Conservation (phyloP, 345 rosid species). For the Arabidopsis arenosa region DNA sequence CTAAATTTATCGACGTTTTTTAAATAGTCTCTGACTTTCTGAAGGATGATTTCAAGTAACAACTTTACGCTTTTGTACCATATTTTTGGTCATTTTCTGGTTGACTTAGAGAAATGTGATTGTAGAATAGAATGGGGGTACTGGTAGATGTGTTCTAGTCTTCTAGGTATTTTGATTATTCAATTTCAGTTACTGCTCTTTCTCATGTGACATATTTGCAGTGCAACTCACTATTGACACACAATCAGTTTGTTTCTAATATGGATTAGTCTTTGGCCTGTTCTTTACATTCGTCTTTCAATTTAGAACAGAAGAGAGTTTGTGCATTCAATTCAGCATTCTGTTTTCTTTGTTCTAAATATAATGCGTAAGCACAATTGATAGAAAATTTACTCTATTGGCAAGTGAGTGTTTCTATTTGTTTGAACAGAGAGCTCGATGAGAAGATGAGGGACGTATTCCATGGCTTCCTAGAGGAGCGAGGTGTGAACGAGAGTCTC, state of each 20-base stretch:
- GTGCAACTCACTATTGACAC: background rate
- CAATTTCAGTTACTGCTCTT: background rate
- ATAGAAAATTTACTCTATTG: background rate
- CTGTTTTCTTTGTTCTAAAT: background rate
- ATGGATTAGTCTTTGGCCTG: background rate
- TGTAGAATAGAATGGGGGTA: background rate
- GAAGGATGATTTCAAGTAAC: conserved; percentile 1
- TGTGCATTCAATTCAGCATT: background rate
- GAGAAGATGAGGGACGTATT: conserved; percentile 79
- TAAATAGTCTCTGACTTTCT: conserved; percentile 2
- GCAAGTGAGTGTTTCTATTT: conserved; percentile 18
- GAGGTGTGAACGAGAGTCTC: conserved; percentile 81
- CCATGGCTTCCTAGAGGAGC: conserved; percentile 75
- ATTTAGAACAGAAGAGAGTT: background rate
- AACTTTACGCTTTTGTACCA: background rate
- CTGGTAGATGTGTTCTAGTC: background rate
- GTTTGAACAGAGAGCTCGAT: conserved; percentile 67
- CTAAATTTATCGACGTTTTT: background rate
- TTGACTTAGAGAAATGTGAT: conserved; percentile 14
- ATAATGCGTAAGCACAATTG: background rate
- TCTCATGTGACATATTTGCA: background rate
- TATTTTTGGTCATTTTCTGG: background rate
- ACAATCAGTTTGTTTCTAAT: background rate
- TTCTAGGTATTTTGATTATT: background rate
- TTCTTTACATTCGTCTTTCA: background rate